Evolutionary conservation across 192 early-diverging fungal genomes (phyloP).

Genomic region (Dispira simplex): DNA sequence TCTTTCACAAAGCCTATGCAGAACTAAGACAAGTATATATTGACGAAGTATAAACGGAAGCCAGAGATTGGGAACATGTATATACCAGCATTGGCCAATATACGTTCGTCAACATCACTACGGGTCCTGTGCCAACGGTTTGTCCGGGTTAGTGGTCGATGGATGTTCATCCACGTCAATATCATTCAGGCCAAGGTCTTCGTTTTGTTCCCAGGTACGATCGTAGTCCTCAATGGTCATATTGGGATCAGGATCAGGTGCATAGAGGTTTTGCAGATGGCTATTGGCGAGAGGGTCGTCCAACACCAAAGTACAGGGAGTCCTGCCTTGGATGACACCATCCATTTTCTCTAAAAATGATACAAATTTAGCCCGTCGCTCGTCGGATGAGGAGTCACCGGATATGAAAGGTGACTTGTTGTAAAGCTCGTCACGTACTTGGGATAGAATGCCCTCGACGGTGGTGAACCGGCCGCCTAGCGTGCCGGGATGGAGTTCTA

Average conservation of each 20-base stretch:
- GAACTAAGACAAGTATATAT: no score
- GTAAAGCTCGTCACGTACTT: constrained; percentile 76
- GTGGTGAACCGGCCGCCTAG: constrained; percentile 93
- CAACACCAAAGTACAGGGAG: constrained; percentile 54
- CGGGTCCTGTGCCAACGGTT: not conserved
- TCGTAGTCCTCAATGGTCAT: constrained; percentile 78
- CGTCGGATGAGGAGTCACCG: constrained; percentile 49
- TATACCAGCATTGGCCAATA: no score
- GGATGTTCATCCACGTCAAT: constrained; percentile 60
- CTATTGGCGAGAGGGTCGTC: constrained; percentile 87
- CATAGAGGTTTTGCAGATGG: constrained; percentile 86
- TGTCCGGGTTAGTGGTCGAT: not conserved
- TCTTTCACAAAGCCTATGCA: no score
- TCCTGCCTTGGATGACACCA: constrained; percentile 38
- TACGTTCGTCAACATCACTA: no score
- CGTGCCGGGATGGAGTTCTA: constrained; percentile 76
- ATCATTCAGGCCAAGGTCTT: constrained; percentile 79
- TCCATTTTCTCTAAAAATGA: constrained; percentile 57
- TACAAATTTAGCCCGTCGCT: constrained; percentile 36
- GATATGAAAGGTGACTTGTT: constrained; percentile 40
- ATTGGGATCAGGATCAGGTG: constrained; percentile 88
- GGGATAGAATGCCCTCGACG: constrained; percentile 78
- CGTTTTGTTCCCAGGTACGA: constrained; percentile 78
- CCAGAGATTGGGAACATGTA: no score
- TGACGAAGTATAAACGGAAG: no score